Evolutionary conservation across 176 grass and related monocot genomes (phyloP).

Genomic region (Phyllostachys edulis): DNA sequence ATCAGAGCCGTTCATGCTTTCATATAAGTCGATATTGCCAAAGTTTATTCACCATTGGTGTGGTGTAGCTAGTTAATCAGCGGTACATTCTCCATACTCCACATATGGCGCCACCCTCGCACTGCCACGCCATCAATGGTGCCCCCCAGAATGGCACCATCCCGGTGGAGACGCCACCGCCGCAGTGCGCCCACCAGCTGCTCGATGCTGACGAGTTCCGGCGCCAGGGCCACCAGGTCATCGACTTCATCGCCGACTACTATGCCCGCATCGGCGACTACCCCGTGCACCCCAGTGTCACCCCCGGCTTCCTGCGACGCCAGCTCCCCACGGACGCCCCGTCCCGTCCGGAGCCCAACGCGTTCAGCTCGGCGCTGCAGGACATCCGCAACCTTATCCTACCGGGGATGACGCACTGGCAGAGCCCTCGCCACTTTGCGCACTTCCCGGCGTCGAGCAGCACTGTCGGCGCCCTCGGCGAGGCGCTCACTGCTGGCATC

Average conservation of each 20-base stretch:
- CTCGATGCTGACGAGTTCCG: constrained; percentile 56
- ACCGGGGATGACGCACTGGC: constrained; percentile 61
- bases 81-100: background rate
- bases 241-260: constrained; percentile 72
- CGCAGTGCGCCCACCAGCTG: background rate
- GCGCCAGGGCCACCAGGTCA: constrained; percentile 21
- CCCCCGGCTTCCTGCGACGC: constrained; percentile 37
- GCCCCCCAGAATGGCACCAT: background rate
- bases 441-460: constrained; percentile 52
- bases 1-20: background rate
- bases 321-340: constrained; percentile 33
- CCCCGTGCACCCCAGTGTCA: constrained; percentile 46
- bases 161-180: background rate
- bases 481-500: constrained; percentile 48
- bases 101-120: constrained; percentile 33
- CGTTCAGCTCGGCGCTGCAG: constrained; percentile 23
- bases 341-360: constrained; percentile 25
- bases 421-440: constrained; percentile 60
- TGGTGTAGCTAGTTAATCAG: background rate
- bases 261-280: constrained; percentile 38
- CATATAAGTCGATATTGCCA: background rate
- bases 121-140: background rate
- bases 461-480: constrained; percentile 44
- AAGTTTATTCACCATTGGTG: background rate
- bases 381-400: constrained; percentile 44